Evolutionary conservation across 805 yeast genomes (phyloP).

Genomic region (Yarrowia phangngaensis): DNA sequence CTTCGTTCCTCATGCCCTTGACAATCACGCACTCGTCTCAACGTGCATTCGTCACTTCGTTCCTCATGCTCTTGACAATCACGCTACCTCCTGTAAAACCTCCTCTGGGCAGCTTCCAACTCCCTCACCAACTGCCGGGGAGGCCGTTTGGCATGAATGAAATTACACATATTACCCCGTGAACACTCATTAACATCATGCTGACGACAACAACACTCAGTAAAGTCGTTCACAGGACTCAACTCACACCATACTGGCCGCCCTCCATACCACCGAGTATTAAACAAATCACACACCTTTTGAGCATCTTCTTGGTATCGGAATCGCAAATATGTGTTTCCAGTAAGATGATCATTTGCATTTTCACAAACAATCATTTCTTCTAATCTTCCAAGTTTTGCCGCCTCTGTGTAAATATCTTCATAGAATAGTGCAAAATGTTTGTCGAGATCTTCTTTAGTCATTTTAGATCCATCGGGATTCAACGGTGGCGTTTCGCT

Average conservation of each 20-base stretch:
- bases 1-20: too few relatives aligned
- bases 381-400: slow-evolving; percentile 50
- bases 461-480: slow-evolving; percentile 31
- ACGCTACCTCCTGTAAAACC: slow-evolving; percentile 27
- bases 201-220: slow-evolving; percentile 72
- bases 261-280: slow-evolving; percentile 75
- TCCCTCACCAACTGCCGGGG: slow-evolving; percentile 43
- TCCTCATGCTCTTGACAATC: too few relatives aligned
- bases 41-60: too few relatives aligned
- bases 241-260: slow-evolving; percentile 77
- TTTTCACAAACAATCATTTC: slow-evolving; percentile 77
- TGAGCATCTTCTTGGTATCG: slow-evolving; percentile 54
- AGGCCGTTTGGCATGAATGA: slow-evolving; percentile 72
- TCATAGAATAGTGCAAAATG: slow-evolving; percentile 61
- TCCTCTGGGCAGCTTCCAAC: slow-evolving; percentile 45
- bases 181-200: slow-evolving; percentile 61
- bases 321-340: slow-evolving; percentile 77
- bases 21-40: too few relatives aligned
- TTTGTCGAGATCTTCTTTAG: slow-evolving; percentile 43
- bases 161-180: slow-evolving; percentile 83
- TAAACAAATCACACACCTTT: slow-evolving; percentile 57
- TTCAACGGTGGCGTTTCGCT: slow-evolving; percentile 27
- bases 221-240: slow-evolving; percentile 66
- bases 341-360: slow-evolving; percentile 68
- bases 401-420: slow-evolving; percentile 65